Percentiles rank a stretch among this genome's conserved stretches.
Evolutionary conservation across 1,139 yeast genomes (phyloP).

Genomic region (Candida gigantensis): DNA sequence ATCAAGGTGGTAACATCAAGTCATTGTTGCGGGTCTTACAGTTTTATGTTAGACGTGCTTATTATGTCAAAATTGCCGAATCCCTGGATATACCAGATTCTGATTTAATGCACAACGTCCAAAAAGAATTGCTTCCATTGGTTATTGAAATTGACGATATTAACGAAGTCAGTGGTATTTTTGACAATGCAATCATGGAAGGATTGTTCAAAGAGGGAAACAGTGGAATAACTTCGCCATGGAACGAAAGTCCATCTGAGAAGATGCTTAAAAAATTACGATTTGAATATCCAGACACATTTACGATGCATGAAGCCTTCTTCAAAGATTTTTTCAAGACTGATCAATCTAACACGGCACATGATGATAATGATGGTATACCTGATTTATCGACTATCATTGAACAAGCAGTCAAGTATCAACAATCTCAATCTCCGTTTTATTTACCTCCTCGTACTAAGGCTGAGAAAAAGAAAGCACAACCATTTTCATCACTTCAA

Average conservation of each 20-base stretch:
- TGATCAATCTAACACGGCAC: constrained; percentile 1
- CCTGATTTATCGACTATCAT: constrained; percentile 32
- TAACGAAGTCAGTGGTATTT: too few species aligned
- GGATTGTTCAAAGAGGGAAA: too few species aligned
- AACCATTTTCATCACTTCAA: background rate
- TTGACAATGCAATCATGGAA: too few species aligned
- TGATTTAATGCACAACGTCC: constrained; percentile 22
- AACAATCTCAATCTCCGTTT: constrained; percentile 30
- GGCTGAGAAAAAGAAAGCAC: constrained; percentile 10
- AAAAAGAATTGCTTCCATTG: constrained; percentile 31
- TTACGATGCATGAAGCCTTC: constrained; percentile 6
- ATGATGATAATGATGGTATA: too few species aligned
- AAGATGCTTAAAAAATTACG: too few species aligned
- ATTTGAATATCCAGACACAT: constrained; percentile 2
- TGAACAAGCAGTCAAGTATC: constrained; percentile 30
- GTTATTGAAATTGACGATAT: constrained; percentile 26
- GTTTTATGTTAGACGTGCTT: constrained; percentile 29
- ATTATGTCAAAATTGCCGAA: constrained; percentile 15
- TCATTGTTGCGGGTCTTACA: constrained; percentile 20
- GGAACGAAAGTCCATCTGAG: too few species aligned
- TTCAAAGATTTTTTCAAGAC: constrained; percentile 13
- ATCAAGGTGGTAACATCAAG: constrained; percentile 8
- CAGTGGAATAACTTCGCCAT: too few species aligned
- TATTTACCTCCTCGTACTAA: constrained; percentile 36
- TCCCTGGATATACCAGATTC: constrained; percentile 10